Percentiles rank a stretch among this genome's conserved stretches.
These are phyloP conservation scores for Halophytophthora batemanensis DNA, from an alignment of 352 stramenopile species.

Conservation along the genomic window DNA sequence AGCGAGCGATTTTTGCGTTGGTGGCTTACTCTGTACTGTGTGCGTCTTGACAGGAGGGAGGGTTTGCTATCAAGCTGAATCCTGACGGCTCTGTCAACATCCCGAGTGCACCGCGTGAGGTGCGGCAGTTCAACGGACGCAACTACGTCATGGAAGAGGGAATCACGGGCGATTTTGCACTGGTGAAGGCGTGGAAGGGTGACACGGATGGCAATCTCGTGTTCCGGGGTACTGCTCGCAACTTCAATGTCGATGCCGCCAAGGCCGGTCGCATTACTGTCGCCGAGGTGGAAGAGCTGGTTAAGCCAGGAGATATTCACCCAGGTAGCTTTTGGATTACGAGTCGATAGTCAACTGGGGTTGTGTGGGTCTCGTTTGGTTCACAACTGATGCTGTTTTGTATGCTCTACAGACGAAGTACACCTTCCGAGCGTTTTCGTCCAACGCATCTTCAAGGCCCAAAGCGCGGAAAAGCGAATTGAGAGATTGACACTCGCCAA, in stretches of 20 bases:
- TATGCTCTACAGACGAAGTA: constrained; percentile 74
- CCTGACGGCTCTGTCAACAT: constrained; percentile 66
- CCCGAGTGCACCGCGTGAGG: constrained; percentile 63
- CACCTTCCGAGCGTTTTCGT: constrained; percentile 96
- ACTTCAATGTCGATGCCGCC: constrained; percentile 95
- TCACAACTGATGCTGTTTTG: not conserved
- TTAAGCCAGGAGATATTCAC: constrained; percentile 91
- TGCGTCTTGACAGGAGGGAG: constrained; percentile 41
- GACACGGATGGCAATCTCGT: constrained; percentile 96
- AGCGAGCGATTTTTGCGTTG: too few species aligned
- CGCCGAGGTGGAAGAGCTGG: constrained; percentile 94
- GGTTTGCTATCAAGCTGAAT: constrained; percentile 78
- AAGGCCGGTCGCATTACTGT: constrained; percentile 94
- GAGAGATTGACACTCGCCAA: constrained; percentile 90
- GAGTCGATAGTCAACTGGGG: not conserved
- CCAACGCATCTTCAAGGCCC: constrained; percentile 92
- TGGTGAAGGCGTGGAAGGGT: constrained; percentile 96
- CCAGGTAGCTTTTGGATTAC: constrained; percentile 37
- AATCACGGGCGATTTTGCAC: constrained; percentile 90
- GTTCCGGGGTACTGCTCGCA: constrained; percentile 93
- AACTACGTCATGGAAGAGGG: constrained; percentile 96
- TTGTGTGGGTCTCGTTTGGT: not conserved
- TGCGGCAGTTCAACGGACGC: constrained; percentile 77
- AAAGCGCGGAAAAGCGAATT: constrained; percentile 92
- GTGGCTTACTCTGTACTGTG: not conserved